Conservation (phyloP, 192 early-diverging fungal genomes). For the Rhizophlyctis rosea region DNA sequence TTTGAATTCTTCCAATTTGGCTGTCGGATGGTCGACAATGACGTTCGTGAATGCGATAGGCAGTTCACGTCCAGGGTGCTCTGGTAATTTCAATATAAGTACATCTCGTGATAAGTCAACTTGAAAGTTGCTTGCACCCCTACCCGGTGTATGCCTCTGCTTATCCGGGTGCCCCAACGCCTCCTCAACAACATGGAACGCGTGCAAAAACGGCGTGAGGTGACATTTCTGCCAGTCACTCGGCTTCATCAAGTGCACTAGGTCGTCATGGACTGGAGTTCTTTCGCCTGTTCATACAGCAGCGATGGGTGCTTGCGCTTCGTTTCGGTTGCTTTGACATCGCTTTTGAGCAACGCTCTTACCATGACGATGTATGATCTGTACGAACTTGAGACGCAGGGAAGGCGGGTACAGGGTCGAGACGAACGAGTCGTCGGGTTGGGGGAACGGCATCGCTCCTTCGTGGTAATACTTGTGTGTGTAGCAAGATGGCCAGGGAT, state of each 20-base stretch:
- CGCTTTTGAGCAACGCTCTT: not conserved
- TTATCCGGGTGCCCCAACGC: conserved; percentile 20
- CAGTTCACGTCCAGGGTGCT: not conserved
- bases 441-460: conserved; percentile 31
- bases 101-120: not conserved
- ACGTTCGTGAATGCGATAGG: conserved; percentile 14
- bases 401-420: conserved; percentile 35
- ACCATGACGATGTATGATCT: conserved; percentile 51
- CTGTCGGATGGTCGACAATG: conserved; percentile 5
- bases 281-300: conserved; percentile 24
- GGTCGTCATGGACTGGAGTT: conserved; percentile 28
- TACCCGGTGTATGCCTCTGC: conserved; percentile 11
- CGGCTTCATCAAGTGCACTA: conserved; percentile 13
- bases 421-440: conserved; percentile 11
- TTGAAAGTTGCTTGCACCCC: not conserved
- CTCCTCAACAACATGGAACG: conserved; percentile 25
- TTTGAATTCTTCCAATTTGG: not conserved
- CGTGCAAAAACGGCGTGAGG: conserved; percentile 11
- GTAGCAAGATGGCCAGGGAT: too few species aligned
- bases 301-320: not conserved
- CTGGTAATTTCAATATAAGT: not conserved
- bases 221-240: conserved; percentile 16
- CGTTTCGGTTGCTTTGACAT: not conserved
- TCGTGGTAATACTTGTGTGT: too few species aligned
- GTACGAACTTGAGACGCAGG: conserved; percentile 48